Evolutionary conservation across 2,329 filamentous ascomycete genomes (phyloP).

Genomic region (Trichoderma harzianum): DNA sequence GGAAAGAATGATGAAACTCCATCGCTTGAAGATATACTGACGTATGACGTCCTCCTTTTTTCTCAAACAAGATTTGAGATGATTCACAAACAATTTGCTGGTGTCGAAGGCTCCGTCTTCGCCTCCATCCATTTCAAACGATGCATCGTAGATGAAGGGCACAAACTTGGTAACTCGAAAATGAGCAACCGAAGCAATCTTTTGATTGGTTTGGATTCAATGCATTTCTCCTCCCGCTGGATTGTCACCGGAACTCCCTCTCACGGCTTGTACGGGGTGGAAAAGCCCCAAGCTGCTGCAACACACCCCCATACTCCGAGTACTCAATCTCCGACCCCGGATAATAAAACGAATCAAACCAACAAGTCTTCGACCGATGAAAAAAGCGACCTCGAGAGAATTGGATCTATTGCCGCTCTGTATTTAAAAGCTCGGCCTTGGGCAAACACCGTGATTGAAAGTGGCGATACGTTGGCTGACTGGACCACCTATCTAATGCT

Average conservation of each 20-base stretch:
- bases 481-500: constrained; percentile 74
- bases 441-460: constrained; percentile 57
- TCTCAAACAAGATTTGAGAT: constrained; percentile 70
- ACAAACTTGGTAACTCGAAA: constrained; percentile 69
- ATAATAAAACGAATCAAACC: constrained; percentile 24
- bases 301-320: not conserved
- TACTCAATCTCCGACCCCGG: not conserved
- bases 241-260: constrained; percentile 89
- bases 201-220: constrained; percentile 47
- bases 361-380: constrained; percentile 45
- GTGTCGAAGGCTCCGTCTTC: constrained; percentile 54
- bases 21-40: constrained; percentile 51
- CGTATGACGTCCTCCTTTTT: constrained; percentile 75
- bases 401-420: constrained; percentile 62
- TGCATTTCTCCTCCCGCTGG: constrained; percentile 74
- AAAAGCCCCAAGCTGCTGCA: constrained; percentile 17
- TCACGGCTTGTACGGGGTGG: constrained; percentile 72
- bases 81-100: constrained; percentile 38
- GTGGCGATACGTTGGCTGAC: constrained; percentile 57
- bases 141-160: constrained; percentile 89
- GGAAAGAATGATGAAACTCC: constrained; percentile 56
- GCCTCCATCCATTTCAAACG: constrained; percentile 77
- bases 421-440: constrained; percentile 78
- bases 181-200: constrained; percentile 54
- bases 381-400: constrained; percentile 61